Evolutionary conservation across 2,329 filamentous ascomycete genomes (phyloP).

Genomic region (Botrytis tulipae): DNA sequence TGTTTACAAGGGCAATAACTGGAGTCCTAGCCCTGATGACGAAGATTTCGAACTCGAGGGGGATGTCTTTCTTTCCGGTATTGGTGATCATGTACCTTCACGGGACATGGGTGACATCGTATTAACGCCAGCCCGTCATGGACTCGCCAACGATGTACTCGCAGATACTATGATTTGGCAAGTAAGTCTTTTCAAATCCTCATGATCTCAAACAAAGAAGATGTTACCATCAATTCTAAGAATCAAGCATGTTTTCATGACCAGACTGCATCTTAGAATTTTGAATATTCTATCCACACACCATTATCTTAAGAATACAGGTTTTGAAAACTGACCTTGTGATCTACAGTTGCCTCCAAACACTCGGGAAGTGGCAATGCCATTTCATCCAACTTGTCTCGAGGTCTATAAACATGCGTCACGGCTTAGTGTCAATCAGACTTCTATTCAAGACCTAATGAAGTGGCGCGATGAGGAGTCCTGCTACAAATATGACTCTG

Average conservation of each 20-base stretch:
- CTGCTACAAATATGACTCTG: neutral
- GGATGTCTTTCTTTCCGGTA: neutral
- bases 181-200: neutral
- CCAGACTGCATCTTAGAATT: neutral
- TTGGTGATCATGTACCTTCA: neutral
- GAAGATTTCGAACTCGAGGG: neutral
- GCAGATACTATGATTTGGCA: neutral
- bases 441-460: slow-evolving; percentile 24
- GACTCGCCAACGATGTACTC: neutral
- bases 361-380: slow-evolving; percentile 9
- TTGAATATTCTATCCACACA: neutral
- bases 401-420: slow-evolving; percentile 24
- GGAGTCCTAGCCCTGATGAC: neutral
- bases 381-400: slow-evolving; percentile 30
- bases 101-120: neutral
- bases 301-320: neutral
- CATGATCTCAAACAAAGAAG: neutral
- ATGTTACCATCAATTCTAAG: neutral
- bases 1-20: neutral
- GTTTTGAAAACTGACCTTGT: neutral
- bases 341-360: neutral
- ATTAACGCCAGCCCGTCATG: neutral
- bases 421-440: neutral
- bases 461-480: slow-evolving; percentile 19
- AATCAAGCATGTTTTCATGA: neutral